Evolutionary conservation across 208 protist species (phyloP).

Genomic region (Acanthamoeba sp.): DNA sequence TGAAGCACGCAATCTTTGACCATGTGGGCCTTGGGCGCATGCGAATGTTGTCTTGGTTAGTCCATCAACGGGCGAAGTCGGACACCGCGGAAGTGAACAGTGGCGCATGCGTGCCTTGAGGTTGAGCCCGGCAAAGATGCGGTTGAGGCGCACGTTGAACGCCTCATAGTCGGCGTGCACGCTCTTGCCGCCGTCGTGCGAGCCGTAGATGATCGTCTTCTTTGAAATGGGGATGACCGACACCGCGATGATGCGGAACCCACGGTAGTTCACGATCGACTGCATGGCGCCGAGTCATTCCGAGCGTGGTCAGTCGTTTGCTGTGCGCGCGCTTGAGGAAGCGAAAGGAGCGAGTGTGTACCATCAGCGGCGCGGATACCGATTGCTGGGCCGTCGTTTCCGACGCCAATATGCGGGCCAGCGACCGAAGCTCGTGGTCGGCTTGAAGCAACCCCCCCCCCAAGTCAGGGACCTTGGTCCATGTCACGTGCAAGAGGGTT

Average conservation of each 20-base stretch:
- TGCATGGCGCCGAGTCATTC: background rate
- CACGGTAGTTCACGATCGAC: conserved; percentile 68
- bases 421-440: conserved; percentile 54
- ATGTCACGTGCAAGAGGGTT: background rate
- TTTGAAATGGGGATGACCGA: conserved; percentile 71
- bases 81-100: background rate
- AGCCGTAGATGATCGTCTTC: conserved; percentile 63
- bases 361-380: conserved; percentile 62
- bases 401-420: conserved; percentile 48
- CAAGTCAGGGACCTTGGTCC: no score
- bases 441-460: no score
- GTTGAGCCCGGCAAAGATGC: conserved; percentile 58
- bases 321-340: background rate
- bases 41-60: background rate
- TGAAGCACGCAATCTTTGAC: conserved; percentile 39
- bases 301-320: background rate
- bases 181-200: conserved; percentile 63
- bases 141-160: conserved; percentile 51
- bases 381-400: background rate
- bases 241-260: conserved; percentile 66
- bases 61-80: background rate
- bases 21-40: background rate
- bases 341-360: background rate
- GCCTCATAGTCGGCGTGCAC: conserved; percentile 71
- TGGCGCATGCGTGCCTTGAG: background rate